A percentile compares a stretch with the other conserved stretches of the same genome.
Conservation (phyloP, 495 filamentous ascomycete genomes). For the Talaromyces thailandensis region DNA sequence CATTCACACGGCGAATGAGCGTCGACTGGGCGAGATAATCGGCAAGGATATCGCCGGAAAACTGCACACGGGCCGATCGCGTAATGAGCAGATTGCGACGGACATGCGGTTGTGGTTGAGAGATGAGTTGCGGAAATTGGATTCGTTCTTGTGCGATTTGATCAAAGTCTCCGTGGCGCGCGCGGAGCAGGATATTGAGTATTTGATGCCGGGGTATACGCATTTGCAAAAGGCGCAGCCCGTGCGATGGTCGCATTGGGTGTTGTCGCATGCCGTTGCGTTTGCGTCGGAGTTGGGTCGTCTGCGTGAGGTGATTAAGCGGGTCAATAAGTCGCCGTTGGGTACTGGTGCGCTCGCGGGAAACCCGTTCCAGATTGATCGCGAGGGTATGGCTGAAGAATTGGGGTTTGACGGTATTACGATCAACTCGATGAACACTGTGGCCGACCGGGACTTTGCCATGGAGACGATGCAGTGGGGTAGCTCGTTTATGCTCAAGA, state of each 20-base stretch:
- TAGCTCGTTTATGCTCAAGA: slow-evolving; percentile 73
- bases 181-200: slow-evolving; percentile 70
- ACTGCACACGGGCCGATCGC: slow-evolving; percentile 82
- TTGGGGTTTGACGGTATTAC: slow-evolving; percentile 77
- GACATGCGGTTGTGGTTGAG: slow-evolving; percentile 92
- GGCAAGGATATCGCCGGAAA: slow-evolving; percentile 83
- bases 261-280: slow-evolving; percentile 68
- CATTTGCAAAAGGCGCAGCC: slow-evolving; percentile 90
- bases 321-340: slow-evolving; percentile 72
- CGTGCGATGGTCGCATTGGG: slow-evolving; percentile 81
- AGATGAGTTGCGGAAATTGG: slow-evolving; percentile 65
- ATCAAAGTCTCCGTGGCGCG: slow-evolving; percentile 62
- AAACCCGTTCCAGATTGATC: slow-evolving; percentile 84
- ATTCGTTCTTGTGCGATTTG: slow-evolving; percentile 57
- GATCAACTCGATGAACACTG: slow-evolving; percentile 76
- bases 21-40: slow-evolving; percentile 80
- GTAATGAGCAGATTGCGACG: slow-evolving; percentile 91
- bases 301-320: slow-evolving; percentile 60
- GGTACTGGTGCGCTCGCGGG: slow-evolving; percentile 86
- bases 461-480: slow-evolving; percentile 90
- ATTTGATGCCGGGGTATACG: slow-evolving; percentile 63
- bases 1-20: slow-evolving; percentile 93
- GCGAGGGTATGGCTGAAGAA: slow-evolving; percentile 80
- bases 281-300: slow-evolving; percentile 75
- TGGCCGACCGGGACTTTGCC: slow-evolving; percentile 82